Conservation (phyloP, 2,329 filamentous ascomycete species). For the Alternaria panax region DNA sequence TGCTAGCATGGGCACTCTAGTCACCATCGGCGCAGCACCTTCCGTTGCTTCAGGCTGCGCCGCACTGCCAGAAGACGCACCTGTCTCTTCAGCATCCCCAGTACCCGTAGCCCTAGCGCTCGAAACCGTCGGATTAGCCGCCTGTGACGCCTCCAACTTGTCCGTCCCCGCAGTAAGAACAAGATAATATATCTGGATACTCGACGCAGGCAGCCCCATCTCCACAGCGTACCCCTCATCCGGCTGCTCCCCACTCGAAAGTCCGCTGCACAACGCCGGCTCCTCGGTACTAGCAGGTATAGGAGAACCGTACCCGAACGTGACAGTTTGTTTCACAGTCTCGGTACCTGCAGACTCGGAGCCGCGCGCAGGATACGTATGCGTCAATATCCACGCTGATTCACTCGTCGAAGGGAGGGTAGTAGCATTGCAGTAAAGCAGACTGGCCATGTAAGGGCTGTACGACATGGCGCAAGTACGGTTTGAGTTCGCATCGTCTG, state of each 20-base stretch:
- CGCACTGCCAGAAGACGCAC: neutral
- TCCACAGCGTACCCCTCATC: neutral
- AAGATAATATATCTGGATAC: neutral
- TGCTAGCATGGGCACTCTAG: neutral
- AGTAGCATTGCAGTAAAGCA: neutral
- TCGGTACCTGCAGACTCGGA: neutral
- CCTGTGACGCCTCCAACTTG: neutral
- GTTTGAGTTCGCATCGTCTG: neutral
- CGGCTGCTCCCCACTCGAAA: neutral
- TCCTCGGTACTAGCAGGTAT: accelerated
- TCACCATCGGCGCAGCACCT: neutral
- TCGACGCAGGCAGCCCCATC: neutral
- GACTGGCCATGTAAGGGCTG: accelerated
- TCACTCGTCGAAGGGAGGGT: accelerated
- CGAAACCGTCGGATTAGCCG: neutral
- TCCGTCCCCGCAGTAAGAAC: constrained; percentile 2
- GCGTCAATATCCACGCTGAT: accelerated
- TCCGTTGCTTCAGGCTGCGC: neutral
- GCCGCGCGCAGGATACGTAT: neutral
- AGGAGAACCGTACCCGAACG: neutral
- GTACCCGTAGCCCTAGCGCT: neutral
- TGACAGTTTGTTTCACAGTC: neutral
- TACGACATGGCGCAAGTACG: neutral
- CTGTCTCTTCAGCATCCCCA: neutral
- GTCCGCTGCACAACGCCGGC: neutral